Evolutionary conservation across 805 yeast species (phyloP).

Genomic region (Diddensiella caesifluorescens): DNA sequence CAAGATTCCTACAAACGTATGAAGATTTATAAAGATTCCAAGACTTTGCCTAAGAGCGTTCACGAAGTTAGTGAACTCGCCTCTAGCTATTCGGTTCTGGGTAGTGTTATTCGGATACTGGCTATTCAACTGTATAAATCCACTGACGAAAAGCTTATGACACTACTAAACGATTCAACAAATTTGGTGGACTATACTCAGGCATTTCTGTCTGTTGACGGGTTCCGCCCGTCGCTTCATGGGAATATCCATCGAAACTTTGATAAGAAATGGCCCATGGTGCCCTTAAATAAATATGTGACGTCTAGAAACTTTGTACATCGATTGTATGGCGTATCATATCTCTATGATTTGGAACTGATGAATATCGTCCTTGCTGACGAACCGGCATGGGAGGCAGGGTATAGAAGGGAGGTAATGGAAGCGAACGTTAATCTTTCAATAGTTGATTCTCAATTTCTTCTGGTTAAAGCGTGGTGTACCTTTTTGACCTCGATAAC

Average conservation of each 20-base stretch:
- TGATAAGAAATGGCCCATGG: constrained; percentile 42
- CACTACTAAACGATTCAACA: constrained; percentile 25
- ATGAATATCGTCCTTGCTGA: constrained; percentile 54
- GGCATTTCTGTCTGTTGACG: constrained; percentile 41
- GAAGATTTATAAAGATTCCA: neutral
- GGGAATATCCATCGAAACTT: constrained; percentile 43
- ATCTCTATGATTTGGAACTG: constrained; percentile 53
- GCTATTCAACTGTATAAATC: constrained; percentile 59
- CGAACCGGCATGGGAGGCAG: constrained; percentile 41
- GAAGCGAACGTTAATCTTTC: constrained; percentile 61
- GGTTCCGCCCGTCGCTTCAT: constrained; percentile 45
- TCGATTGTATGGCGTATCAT: constrained; percentile 45
- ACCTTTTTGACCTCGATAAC: constrained; percentile 63
- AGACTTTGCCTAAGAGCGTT: no score
- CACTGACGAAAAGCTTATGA: constrained; percentile 37
- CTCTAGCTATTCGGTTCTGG: constrained; percentile 34
- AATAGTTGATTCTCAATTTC: constrained; percentile 57
- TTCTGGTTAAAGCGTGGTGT: constrained; percentile 71
- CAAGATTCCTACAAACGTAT: neutral
- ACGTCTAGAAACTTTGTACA: constrained; percentile 43
- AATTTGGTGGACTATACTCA: constrained; percentile 21
- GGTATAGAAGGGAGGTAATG: constrained; percentile 46
- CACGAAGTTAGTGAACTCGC: neutral
- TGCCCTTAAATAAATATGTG: constrained; percentile 42
- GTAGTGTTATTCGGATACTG: constrained; percentile 69